Percentiles rank a stretch among this genome's conserved stretches.
phyloP scores from a whole-genome alignment of 2,329 filamentous ascomycete genomes.

The Ceratocystis cacaofunesta region DNA sequence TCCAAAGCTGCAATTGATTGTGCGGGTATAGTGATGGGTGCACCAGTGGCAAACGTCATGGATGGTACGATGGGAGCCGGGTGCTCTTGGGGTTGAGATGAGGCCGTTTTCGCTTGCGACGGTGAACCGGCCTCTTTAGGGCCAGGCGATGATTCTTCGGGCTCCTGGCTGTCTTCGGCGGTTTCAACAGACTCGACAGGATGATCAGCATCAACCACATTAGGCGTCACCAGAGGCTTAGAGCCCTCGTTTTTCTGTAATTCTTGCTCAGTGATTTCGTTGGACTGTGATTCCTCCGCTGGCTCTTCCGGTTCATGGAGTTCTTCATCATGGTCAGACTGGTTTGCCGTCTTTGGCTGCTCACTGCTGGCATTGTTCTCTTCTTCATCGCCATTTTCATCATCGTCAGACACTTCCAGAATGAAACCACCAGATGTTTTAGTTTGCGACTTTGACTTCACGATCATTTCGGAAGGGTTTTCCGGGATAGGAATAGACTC shows the following conservation, averaged over 20 bases:
- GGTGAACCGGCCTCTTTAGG: neutral
- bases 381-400: slow-evolving; percentile 29
- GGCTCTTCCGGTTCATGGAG: slow-evolving; percentile 9
- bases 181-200: slow-evolving; percentile 1
- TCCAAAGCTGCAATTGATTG: slow-evolving; percentile 61
- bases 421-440: slow-evolving; percentile 46
- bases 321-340: neutral
- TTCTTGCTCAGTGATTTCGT: neutral
- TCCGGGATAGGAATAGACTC: slow-evolving; percentile 35
- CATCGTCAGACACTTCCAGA: slow-evolving; percentile 45
- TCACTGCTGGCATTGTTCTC: neutral
- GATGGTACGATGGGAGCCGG: neutral
- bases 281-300: neutral
- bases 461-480: slow-evolving; percentile 25
- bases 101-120: neutral
- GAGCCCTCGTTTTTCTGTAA: too few species aligned
- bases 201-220: neutral
- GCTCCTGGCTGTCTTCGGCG: slow-evolving; percentile 4
- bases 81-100: neutral
- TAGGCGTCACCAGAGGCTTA: neutral
- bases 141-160: neutral
- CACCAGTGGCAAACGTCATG: slow-evolving; percentile 1
- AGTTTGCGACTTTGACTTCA: slow-evolving; percentile 32
- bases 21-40: slow-evolving; percentile 7
- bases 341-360: neutral